Evolutionary conservation across 2,329 filamentous ascomycete genomes (phyloP), one percentile per base, ranked within the genome.

Genomic region (Pseudogymnoascus sp.): DNA sequence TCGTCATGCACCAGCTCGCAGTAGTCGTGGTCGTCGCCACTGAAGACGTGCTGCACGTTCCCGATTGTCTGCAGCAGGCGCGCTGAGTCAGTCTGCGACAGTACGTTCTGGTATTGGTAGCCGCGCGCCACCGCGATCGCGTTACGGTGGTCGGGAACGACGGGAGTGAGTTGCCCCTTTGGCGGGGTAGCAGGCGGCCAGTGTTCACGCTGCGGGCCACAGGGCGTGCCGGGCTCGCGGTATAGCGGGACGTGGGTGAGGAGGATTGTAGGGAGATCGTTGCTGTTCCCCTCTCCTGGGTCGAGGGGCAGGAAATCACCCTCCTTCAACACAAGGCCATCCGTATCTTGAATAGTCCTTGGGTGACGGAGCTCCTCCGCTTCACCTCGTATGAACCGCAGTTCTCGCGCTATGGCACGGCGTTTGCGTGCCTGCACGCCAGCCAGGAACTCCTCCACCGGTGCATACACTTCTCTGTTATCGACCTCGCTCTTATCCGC

Each of bases 21-120:
- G 77, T 97, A 97, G 77, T 99, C 94, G 77, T 99, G 94, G 71
- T 99, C 94, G 69, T 99, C 94, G 9, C 94, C 94, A 0, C 92
- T 96, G 72, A 97, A 99, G 44, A 92, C 89, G 66, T 94, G 89
- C 2, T 85, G 81, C 10, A 97, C 84, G 65, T 94, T 90, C 35
- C 91, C 92, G 35, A 96, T 80, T 66, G 87, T 90, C 64, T 87
- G 82, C 42, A 96, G 78, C 38, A 99, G 79, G 60, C 87, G 85
- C 51, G 85, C 81, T 0, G 92, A 94, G 67, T 97, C 85, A 2
- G 84, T 81, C 59, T 88, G 84, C 59, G 83, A 89, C 27, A 99
- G 83, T 2, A 97, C 93, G 69, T 97, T 99, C 73, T 97, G 93
- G 71, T 99, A 99, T 73, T 99, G 94, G 71, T 97, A 97, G 12